Evolutionary conservation across 495 filamentous ascomycete species (phyloP).

Genomic region (Chaetomium tenue): DNA sequence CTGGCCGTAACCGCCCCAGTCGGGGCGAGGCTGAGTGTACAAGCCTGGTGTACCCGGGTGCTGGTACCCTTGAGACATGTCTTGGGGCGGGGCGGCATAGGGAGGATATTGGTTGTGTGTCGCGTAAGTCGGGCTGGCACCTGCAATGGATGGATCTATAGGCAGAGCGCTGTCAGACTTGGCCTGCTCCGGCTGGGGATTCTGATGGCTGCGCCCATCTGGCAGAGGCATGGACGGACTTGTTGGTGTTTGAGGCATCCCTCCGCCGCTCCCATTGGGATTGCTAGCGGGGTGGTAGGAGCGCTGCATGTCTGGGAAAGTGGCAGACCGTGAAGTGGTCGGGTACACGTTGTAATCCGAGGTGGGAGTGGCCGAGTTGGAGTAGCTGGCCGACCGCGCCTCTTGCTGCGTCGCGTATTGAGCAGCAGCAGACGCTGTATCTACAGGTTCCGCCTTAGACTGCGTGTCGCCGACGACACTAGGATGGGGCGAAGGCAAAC

Average conservation of each 20-base stretch:
- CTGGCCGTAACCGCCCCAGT: conserved; percentile 75
- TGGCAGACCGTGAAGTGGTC: conserved; percentile 71
- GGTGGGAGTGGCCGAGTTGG: conserved; percentile 76
- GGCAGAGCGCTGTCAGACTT: conserved; percentile 94
- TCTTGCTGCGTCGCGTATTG: conserved; percentile 72
- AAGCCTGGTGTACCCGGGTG: conserved; percentile 51
- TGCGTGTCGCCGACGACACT: conserved; percentile 63
- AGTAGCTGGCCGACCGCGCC: conserved; percentile 66
- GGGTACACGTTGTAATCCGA: conserved; percentile 85
- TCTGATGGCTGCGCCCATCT: conserved; percentile 70
- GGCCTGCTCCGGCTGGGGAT: conserved; percentile 56
- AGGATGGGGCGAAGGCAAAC: conserved; percentile 87
- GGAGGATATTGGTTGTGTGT: conserved; percentile 68
- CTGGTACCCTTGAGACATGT: conserved; percentile 74
- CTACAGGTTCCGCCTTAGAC: conserved; percentile 81
- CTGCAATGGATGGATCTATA: conserved; percentile 98
- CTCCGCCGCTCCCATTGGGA: conserved; percentile 72
- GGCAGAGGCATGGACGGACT: conserved; percentile 88
- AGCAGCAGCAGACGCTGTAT: conserved; percentile 84
- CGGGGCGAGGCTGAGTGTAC: conserved; percentile 69
- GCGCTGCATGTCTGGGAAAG: conserved; percentile 72
- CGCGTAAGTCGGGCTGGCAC: conserved; percentile 86
- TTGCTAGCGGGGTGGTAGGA: conserved; percentile 71
- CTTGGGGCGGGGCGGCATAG: conserved; percentile 75
- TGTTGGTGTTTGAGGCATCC: conserved; percentile 91